Percentiles rank a stretch among this genome's conserved stretches.
Evolutionary conservation across 2,329 filamentous ascomycete genomes (phyloP).

Genomic region (Pyrenophora tritici-repentis): DNA sequence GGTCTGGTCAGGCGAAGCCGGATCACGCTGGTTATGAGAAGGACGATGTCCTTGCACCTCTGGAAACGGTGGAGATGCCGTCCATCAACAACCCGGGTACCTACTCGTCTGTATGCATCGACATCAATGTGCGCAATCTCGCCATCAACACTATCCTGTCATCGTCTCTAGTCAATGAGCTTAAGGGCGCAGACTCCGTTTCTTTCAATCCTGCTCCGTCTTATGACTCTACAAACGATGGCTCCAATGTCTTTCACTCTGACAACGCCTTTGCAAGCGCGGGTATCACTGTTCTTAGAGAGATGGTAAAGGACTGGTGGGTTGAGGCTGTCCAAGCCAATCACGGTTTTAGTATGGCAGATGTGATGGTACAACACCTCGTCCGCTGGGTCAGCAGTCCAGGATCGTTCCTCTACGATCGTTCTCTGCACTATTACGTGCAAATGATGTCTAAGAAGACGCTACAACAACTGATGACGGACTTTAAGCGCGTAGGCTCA

Average conservation of each 20-base stretch:
- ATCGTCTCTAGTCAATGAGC: constrained; percentile 93
- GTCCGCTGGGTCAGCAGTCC: constrained; percentile 97
- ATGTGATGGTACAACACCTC: constrained; percentile 95
- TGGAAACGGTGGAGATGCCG: constrained; percentile 90
- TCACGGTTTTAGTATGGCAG: constrained; percentile 73
- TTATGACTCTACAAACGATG: constrained; percentile 65
- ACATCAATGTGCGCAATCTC: constrained; percentile 90
- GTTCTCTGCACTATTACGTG: constrained; percentile 92
- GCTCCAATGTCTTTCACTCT: constrained; percentile 73
- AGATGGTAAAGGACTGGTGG: constrained; percentile 99
- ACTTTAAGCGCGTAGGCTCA: constrained; percentile 92
- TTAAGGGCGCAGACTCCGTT: constrained; percentile 86
- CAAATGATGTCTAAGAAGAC: constrained; percentile 99
- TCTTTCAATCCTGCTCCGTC: constrained; percentile 75
- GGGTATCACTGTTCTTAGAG: constrained; percentile 84
- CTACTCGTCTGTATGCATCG: constrained; percentile 94
- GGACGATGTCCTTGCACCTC: constrained; percentile 80
- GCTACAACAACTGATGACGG: constrained; percentile 93
- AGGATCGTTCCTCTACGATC: constrained; percentile 92
- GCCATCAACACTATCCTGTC: constrained; percentile 98
- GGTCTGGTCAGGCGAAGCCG: constrained; percentile 83
- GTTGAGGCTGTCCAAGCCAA: constrained; percentile 87
- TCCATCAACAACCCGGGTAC: constrained; percentile 91
- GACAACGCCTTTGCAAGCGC: constrained; percentile 94
- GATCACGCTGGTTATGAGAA: constrained; percentile 96